Conservation (phyloP, 1,284 basidiomycete genomes). For the Stygiomarasmius scandens region DNA sequence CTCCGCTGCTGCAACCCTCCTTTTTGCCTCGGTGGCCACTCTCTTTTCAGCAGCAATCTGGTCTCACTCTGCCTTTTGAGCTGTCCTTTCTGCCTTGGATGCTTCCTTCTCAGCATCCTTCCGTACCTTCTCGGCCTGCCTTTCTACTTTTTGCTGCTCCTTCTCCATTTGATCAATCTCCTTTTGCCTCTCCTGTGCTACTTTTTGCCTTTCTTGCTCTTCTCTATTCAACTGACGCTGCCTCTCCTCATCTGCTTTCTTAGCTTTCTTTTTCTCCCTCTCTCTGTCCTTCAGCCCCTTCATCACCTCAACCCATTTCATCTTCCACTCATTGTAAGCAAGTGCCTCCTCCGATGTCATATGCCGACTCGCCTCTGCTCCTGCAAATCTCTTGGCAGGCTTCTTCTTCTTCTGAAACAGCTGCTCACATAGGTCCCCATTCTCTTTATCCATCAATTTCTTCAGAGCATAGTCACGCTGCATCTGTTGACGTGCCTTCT, state of each 20-base stretch:
- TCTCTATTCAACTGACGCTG: background rate
- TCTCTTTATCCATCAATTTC: background rate
- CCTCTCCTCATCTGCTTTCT: background rate
- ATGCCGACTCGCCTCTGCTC: background rate
- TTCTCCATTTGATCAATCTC: too few species aligned
- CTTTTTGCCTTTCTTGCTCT: background rate
- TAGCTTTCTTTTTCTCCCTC: background rate
- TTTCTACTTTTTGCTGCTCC: background rate
- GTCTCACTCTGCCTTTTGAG: background rate
- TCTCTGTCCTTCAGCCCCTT: background rate
- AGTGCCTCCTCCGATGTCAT: background rate
- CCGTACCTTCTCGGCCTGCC: background rate
- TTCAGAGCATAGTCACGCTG: background rate
- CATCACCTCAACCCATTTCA: background rate
- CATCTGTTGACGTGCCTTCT: background rate
- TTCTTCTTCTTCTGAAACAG: background rate
- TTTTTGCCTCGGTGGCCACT: background rate
- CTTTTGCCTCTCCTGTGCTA: background rate
- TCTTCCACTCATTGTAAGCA: background rate
- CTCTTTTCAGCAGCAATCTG: background rate
- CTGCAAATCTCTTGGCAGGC: background rate
- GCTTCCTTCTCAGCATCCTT: background rate
- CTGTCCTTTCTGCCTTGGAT: background rate
- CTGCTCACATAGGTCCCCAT: background rate
- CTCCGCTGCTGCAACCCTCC: background rate